These are phyloP conservation scores for Globisporangium sylvaticum DNA, from an alignment of 352 stramenopile genomes.

Conservation along the genomic window DNA sequence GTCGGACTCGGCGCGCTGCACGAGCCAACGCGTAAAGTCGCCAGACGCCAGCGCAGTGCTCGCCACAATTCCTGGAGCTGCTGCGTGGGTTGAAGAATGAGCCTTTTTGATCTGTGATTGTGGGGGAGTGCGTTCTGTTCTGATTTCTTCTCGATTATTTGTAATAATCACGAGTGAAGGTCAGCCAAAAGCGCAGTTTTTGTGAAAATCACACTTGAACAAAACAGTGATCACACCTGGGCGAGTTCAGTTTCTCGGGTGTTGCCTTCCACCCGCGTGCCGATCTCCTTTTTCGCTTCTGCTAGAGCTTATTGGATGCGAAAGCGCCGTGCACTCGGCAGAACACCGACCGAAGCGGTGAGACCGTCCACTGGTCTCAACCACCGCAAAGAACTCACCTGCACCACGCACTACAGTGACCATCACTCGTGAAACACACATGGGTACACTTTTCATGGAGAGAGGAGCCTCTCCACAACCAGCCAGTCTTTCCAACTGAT, in stretches of 20 bases:
- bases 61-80: too few relatives aligned
- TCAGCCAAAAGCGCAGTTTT: too few relatives aligned
- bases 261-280: too few relatives aligned
- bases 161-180: too few relatives aligned
- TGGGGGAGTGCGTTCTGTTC: too few relatives aligned
- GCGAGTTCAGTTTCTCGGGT: neutral
- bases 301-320: neutral
- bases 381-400: neutral
- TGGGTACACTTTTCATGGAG: conserved; percentile 1
- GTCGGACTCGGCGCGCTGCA: conserved; percentile 1
- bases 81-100: too few relatives aligned
- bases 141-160: too few relatives aligned
- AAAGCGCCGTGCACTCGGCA: neutral
- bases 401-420: neutral
- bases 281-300: neutral
- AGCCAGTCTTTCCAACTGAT: neutral
- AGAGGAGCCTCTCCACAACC: neutral
- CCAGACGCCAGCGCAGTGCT: neutral
- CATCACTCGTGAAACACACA: neutral
- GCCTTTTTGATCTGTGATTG: too few relatives aligned
- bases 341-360: neutral
- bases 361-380: neutral
- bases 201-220: too few relatives aligned
- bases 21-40: conserved; percentile 12
- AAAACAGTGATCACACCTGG: too few relatives aligned